Percentiles rank a stretch among this genome's conserved stretches.
Evolutionary conservation across 2,329 filamentous ascomycete genomes (phyloP).

Genomic region (Paradendryphiella salina): DNA sequence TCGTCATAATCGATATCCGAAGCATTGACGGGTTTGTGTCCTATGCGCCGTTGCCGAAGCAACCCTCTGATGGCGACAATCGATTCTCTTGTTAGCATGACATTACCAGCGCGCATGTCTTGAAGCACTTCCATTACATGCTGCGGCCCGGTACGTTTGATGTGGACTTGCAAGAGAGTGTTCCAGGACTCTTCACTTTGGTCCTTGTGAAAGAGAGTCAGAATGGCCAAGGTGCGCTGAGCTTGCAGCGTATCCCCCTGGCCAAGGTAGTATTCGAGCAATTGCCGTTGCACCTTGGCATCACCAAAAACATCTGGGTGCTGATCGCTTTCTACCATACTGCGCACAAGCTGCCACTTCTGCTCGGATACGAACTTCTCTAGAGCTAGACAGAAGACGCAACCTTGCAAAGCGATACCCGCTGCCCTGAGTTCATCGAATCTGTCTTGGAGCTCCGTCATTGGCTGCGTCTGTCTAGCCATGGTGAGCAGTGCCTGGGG

Average conservation of each 20-base stretch:
- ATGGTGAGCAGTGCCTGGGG: constrained; percentile 77
- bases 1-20: constrained; percentile 38
- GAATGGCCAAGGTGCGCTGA: constrained; percentile 59
- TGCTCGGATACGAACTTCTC: constrained; percentile 63
- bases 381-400: constrained; percentile 68
- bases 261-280: constrained; percentile 59
- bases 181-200: constrained; percentile 52
- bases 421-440: constrained; percentile 64
- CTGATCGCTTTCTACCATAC: constrained; percentile 62
- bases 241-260: constrained; percentile 56
- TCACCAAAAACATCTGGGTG: constrained; percentile 68
- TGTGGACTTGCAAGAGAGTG: constrained; percentile 50
- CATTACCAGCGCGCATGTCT: constrained; percentile 54
- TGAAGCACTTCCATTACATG: constrained; percentile 47
- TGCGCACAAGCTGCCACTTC: constrained; percentile 57
- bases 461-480: constrained; percentile 64
- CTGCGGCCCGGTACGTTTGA: constrained; percentile 30
- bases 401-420: constrained; percentile 65
- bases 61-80: constrained; percentile 47
- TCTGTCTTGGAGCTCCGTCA: constrained; percentile 60
- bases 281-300: constrained; percentile 55
- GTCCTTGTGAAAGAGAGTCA: constrained; percentile 51
- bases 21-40: constrained; percentile 39
- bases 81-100: constrained; percentile 51
- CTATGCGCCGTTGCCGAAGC: constrained; percentile 46